phyloP scores from a whole-genome alignment of 352 stramenopile genomes.

The Phytophthora hibernalis region DNA sequence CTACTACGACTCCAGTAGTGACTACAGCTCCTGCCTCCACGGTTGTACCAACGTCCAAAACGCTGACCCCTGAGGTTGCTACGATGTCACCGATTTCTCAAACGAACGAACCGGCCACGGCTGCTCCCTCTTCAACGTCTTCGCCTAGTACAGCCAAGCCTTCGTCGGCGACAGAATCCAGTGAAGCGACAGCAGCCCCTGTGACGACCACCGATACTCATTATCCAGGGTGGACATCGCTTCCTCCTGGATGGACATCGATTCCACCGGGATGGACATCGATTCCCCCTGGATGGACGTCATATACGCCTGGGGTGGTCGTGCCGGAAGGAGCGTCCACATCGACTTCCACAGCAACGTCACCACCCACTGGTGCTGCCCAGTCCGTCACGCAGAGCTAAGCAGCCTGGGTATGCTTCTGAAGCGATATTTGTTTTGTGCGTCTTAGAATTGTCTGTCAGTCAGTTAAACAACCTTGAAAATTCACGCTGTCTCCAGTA shows the following conservation, averaged over 20 bases:
- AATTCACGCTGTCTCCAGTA: too few relatives aligned
- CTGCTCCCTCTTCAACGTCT: constrained; percentile 3
- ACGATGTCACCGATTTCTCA: constrained; percentile 20
- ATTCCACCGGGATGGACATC: constrained; percentile 25
- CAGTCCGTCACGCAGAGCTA: constrained; percentile 28
- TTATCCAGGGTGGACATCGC: constrained; percentile 24
- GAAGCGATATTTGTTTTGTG: not conserved
- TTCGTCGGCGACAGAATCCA: not conserved
- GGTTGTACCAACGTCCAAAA: constrained; percentile 3
- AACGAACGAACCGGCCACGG: constrained; percentile 9
- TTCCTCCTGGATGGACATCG: constrained; percentile 28
- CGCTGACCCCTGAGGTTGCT: constrained; percentile 7
- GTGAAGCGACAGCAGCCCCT: constrained; percentile 4
- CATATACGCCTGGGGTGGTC: constrained; percentile 33
- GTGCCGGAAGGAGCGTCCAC: constrained; percentile 12
- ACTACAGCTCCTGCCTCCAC: too few relatives aligned
- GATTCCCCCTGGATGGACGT: constrained; percentile 32
- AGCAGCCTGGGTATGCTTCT: not conserved
- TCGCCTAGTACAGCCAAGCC: constrained; percentile 11
- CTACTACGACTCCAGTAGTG: constrained; percentile 3
- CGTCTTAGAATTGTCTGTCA: not conserved
- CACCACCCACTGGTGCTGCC: constrained; percentile 5
- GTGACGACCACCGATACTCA: constrained; percentile 2
- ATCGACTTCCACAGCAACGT: not conserved
- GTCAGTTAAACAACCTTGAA: not conserved